Base-by-base conservation (phyloP, 371 early-diverging fungal genomes). In the Scutellospora calospora region DNA sequence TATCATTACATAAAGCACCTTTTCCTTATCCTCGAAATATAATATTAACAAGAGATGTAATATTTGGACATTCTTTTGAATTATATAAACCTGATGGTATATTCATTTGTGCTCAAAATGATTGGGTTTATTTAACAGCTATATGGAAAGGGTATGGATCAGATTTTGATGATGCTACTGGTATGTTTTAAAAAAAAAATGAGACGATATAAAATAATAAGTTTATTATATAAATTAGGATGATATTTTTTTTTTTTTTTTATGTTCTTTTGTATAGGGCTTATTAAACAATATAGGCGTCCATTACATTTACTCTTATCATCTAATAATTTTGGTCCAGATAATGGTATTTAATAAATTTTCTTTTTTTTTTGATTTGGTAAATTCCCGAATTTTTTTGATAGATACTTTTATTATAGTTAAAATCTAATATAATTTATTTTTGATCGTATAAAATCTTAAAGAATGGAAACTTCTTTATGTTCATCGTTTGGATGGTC, bases 101-200 rank as follows among this genome's bases (percentile, higher is more conserved):
- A 74, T 74, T 74, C 41, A 33, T 74, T 54, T 52, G 14, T 5
- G 55, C 52, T 9, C 33, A 55, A 31, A 27, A 74, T n/a, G 74
- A 74, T 25, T 74, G 74, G 74, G 55, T 74, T 31, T 74, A 74
- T 55, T 74, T 74, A 74, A 74, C 74, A 4, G 74, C 74, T 16
- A 74, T 74, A 74, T 74, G 74, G 74, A 74, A 74, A 57, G 74
- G 29, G 22, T 25, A 74, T 31, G 74, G 31, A 72, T n/a, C 18
- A 38, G 31, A 18, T 68, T 38, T 22, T 68, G 68, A 41, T 18
- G 68, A 68, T 68, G 68, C 41, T 9, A 35, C 22, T 16, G 68
- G 68, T 68, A 68, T n/a, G 68, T 68, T 18, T 38, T 65, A 27
- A n/a, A n/a, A n/a, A n/a, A n/a, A n/a, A 63, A 33, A 35, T 45